These are phyloP conservation scores for Brasenia schreberi DNA, from an alignment of 164 flowering plant species.

Conservation along the genomic window DNA sequence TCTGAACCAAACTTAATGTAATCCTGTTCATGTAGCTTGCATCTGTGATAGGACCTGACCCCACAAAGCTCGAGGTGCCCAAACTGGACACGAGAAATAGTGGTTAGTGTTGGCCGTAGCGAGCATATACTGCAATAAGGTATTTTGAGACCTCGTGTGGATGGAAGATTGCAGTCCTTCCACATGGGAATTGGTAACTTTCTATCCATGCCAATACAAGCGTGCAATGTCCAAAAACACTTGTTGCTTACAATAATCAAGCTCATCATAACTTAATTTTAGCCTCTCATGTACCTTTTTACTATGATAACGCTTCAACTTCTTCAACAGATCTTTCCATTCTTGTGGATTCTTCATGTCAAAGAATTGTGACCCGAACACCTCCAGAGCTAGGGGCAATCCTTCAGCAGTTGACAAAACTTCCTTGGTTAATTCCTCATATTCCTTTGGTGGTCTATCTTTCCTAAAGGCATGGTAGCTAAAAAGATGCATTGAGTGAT, in stretches of 20 bases:
- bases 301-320: background rate
- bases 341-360: background rate
- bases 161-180: background rate
- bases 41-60: too few species aligned
- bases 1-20: too few species aligned
- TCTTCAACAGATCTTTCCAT: background rate
- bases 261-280: conserved; percentile 1
- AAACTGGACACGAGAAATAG: too few species aligned
- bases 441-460: background rate
- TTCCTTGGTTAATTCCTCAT: background rate
- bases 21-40: too few species aligned
- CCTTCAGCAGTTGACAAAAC: background rate
- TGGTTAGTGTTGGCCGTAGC: too few species aligned
- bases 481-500: background rate
- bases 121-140: too few species aligned
- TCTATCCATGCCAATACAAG: background rate
- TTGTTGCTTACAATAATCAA: background rate
- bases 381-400: background rate
- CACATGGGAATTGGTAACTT: background rate
- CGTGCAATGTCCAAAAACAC: background rate
- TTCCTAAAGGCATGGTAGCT: background rate
- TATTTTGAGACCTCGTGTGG: too few species aligned
- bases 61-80: too few species aligned
- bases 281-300: background rate
- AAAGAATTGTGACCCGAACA: background rate